Conservation (phyloP, 495 filamentous ascomycete genomes). For the Parathielavia appendiculata region DNA sequence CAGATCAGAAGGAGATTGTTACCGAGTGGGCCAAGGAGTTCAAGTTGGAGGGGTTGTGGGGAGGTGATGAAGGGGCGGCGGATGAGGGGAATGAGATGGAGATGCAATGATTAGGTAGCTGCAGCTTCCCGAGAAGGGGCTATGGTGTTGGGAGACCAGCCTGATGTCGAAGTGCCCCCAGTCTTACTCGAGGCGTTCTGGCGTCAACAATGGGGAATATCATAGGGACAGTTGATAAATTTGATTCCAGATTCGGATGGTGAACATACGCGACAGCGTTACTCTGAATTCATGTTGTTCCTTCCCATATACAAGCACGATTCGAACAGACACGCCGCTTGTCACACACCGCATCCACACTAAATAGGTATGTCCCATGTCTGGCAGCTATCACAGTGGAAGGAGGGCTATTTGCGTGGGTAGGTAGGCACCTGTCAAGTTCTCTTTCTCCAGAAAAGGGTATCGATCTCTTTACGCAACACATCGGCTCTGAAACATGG, state of each 20-base stretch:
- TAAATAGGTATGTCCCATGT: no score
- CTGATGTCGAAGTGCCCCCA: not conserved
- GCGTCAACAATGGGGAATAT: conserved; percentile 17
- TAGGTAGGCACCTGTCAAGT: no score
- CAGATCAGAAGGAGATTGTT: conserved; percentile 83
- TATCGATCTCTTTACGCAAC: not conserved
- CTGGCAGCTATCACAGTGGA: no score
- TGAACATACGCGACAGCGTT: not conserved
- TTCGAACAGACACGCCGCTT: no score
- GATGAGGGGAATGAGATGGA: conserved; percentile 32
- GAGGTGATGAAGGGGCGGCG: conserved; percentile 43
- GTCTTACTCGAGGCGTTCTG: conserved; percentile 14
- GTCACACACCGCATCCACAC: no score
- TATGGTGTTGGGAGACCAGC: not conserved
- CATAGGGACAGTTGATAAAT: not conserved
- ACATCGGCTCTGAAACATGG: not conserved
- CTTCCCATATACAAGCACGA: no score
- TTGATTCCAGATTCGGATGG: not conserved
- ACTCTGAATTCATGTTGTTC: not conserved
- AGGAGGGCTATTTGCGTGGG: no score
- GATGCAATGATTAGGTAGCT: conserved; percentile 21
- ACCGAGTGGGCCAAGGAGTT: conserved; percentile 94
- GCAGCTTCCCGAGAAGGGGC: not conserved
- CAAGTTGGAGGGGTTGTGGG: conserved; percentile 91
- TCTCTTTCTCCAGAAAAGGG: no score